Evolutionary conservation across 2,329 filamentous ascomycete genomes (phyloP).

Genomic region (Botrytis squamosa): DNA sequence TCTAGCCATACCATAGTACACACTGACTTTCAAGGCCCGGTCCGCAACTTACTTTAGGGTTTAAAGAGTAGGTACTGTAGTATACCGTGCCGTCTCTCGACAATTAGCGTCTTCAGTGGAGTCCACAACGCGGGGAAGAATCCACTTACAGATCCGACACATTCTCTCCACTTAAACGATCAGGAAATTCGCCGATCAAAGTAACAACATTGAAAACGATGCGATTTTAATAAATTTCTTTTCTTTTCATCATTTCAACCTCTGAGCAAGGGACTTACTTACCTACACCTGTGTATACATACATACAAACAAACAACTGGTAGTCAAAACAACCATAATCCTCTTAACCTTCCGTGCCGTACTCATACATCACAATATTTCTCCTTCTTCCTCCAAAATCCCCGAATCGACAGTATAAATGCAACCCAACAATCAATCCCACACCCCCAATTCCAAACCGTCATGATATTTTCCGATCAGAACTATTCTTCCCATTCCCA

Average conservation of each 20-base stretch:
- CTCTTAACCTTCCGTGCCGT: neutral
- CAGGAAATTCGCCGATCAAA: neutral
- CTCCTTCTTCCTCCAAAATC: neutral
- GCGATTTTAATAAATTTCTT: neutral
- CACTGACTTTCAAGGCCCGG: neutral
- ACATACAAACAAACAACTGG: neutral
- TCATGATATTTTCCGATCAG: neutral
- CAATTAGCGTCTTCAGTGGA: neutral
- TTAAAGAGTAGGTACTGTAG: neutral
- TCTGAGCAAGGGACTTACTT: neutral
- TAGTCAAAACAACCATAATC: neutral
- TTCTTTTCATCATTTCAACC: neutral
- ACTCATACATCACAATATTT: neutral
- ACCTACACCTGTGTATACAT: neutral
- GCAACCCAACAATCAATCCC: neutral
- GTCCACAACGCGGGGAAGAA: neutral
- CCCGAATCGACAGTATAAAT: neutral
- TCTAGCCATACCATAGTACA: no score
- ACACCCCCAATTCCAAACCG: neutral
- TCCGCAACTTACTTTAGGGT: neutral
- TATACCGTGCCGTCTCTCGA: neutral
- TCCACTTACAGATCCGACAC: neutral
- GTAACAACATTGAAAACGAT: neutral
- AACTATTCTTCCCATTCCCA: neutral
- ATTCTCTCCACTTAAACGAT: neutral